These are phyloP conservation scores for Quercus dentata DNA, from an alignment of 306 rosid genomes.

Conservation along the genomic window DNA sequence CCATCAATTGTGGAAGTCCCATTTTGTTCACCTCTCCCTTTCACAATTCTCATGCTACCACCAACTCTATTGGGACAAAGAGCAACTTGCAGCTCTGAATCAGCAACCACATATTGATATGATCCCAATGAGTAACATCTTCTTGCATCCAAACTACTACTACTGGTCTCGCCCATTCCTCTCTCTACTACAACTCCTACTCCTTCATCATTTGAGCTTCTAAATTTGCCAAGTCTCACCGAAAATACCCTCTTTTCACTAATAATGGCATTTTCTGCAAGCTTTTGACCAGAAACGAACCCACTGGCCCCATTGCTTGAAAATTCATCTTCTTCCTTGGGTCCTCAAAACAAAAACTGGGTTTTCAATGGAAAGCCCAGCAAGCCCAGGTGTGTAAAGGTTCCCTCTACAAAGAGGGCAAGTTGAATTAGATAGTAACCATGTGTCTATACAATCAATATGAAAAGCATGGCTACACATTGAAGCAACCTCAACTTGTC, in stretches of 20 bases:
- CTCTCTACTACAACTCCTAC: slow-evolving; percentile 31
- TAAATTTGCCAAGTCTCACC: slow-evolving; percentile 82
- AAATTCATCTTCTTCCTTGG: slow-evolving; percentile 48
- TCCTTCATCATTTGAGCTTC: slow-evolving; percentile 50
- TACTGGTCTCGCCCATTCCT: slow-evolving; percentile 62
- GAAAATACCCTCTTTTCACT: slow-evolving; percentile 71
- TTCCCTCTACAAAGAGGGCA: slow-evolving; percentile 94
- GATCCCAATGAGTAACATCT: slow-evolving; percentile 98
- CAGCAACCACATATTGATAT: slow-evolving; percentile 79
- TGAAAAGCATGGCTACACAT: slow-evolving; percentile 92
- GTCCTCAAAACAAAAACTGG: slow-evolving; percentile 53
- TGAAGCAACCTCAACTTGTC: slow-evolving; percentile 79
- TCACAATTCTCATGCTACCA: slow-evolving; percentile 56
- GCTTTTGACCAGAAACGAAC: slow-evolving; percentile 34
- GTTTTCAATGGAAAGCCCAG: slow-evolving; percentile 61
- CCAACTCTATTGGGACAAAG: slow-evolving; percentile 45
- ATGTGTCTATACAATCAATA: slow-evolving; percentile 80
- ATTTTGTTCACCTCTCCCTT: slow-evolving; percentile 44
- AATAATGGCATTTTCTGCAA: slow-evolving; percentile 51
- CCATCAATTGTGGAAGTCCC: slow-evolving; percentile 50
- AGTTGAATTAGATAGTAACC: slow-evolving; percentile 86
- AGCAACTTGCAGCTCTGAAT: slow-evolving; percentile 78
- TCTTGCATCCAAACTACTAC: slow-evolving; percentile 63
- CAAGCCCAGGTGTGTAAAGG: slow-evolving; percentile 52
- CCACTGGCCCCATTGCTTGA: slow-evolving; percentile 39